Evolutionary conservation across 2,329 filamentous ascomycete genomes (phyloP).

Genomic region (Colletotrichum liaoningense): DNA sequence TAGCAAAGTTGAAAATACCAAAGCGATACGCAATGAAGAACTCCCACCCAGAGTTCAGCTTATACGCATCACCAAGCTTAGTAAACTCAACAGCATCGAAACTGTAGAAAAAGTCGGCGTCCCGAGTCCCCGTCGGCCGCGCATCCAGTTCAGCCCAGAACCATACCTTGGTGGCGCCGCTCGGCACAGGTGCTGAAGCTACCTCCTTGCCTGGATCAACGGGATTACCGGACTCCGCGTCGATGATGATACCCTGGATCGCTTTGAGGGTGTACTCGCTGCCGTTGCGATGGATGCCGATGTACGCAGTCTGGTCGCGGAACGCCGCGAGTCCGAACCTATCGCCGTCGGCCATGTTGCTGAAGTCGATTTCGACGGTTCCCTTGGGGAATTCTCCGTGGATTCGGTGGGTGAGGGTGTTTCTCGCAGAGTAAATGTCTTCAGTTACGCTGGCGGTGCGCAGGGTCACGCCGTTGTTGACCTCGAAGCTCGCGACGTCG

Average conservation of each 20-base stretch:
- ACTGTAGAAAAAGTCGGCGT: constrained; percentile 38
- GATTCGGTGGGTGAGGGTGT: constrained; percentile 61
- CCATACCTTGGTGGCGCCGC: constrained; percentile 39
- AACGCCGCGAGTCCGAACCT: constrained; percentile 63
- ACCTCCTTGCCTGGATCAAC: constrained; percentile 36
- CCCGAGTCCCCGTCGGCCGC: constrained; percentile 37
- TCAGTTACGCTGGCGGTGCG: constrained; percentile 62
- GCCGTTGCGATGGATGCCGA: constrained; percentile 58
- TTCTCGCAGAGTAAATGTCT: constrained; percentile 60
- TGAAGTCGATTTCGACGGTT: constrained; percentile 62
- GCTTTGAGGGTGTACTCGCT: constrained; percentile 45
- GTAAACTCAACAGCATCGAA: constrained; percentile 42
- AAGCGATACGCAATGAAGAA: constrained; percentile 62
- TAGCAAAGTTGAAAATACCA: constrained; percentile 62
- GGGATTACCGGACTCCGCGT: constrained; percentile 43
- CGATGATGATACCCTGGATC: constrained; percentile 51
- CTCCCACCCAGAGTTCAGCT: constrained; percentile 54
- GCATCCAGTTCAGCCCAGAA: constrained; percentile 40
- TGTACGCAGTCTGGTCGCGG: constrained; percentile 63
- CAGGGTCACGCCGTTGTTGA: constrained; percentile 58
- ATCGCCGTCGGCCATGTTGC: constrained; percentile 62
- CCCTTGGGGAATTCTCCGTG: constrained; percentile 56
- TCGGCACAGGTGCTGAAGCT: constrained; percentile 38
- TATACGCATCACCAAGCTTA: constrained; percentile 46
- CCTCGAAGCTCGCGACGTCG: constrained; percentile 56